Conservation (phyloP, 2,329 filamentous ascomycete genomes). For the Fusarium sp. region DNA sequence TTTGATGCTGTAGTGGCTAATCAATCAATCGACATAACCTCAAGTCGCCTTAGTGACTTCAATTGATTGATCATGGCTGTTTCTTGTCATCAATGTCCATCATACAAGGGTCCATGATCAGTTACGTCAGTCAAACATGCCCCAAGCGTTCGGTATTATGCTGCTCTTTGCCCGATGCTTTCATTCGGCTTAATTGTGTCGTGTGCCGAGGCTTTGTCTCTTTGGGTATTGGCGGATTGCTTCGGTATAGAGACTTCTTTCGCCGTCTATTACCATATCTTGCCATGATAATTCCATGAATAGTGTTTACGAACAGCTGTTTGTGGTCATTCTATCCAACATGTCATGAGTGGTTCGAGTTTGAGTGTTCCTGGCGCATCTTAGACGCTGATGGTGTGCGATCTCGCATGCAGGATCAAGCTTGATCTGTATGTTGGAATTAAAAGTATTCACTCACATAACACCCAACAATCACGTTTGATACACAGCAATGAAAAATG, state of each 20-base stretch:
- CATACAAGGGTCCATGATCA: constrained; percentile 4
- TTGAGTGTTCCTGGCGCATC: neutral
- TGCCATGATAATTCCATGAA: neutral
- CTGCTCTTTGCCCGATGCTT: constrained; percentile 35
- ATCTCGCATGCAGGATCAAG: neutral
- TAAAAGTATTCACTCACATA: neutral
- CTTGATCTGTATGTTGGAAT: neutral
- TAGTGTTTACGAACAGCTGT: neutral
- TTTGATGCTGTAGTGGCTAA: neutral
- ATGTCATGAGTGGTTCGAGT: neutral
- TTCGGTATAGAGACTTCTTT: constrained; percentile 39
- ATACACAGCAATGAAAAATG: neutral
- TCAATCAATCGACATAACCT: neutral
- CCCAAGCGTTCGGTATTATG: constrained; percentile 38
- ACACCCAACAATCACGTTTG: neutral
- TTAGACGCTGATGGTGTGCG: neutral
- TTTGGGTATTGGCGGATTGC: constrained; percentile 42
- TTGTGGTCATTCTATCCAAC: neutral
- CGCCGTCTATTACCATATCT: neutral
- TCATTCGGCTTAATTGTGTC: constrained; percentile 39
- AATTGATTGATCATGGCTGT: neutral
- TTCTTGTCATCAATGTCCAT: neutral
- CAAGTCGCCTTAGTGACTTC: neutral
- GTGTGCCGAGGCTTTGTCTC: constrained; percentile 31
- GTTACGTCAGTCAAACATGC: constrained; percentile 40